Conservation (phyloP, 108 stramenopile species). For the Aurantiochytrium sp. region DNA sequence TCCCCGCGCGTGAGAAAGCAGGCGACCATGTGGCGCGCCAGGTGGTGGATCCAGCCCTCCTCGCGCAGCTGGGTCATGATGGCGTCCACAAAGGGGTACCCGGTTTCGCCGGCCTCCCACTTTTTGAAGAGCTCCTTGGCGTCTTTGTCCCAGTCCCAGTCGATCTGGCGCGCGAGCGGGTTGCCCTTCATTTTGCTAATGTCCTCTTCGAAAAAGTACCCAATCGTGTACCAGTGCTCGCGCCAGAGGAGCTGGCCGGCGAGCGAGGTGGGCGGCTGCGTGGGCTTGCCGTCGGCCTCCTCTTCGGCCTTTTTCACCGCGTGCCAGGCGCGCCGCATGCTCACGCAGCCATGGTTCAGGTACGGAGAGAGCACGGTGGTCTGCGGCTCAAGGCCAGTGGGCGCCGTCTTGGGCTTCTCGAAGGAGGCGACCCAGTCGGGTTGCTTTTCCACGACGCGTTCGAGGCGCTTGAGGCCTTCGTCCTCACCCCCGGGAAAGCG, state of each 20-base stretch:
- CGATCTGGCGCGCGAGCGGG: slow-evolving; percentile 66
- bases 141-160: slow-evolving; percentile 67
- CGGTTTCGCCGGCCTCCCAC: slow-evolving; percentile 85
- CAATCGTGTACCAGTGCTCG: slow-evolving; percentile 83
- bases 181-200: slow-evolving; percentile 75
- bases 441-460: background rate
- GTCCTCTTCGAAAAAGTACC: slow-evolving; percentile 52
- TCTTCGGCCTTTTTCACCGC: slow-evolving; percentile 41
- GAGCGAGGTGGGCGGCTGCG: slow-evolving; percentile 85
- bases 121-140: slow-evolving; percentile 63
- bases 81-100: slow-evolving; percentile 95
- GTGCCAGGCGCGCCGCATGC: slow-evolving; percentile 50
- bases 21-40: slow-evolving; percentile 86
- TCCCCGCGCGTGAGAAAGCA: slow-evolving; percentile 97
- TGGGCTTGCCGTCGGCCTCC: slow-evolving; percentile 39
- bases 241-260: slow-evolving; percentile 90
- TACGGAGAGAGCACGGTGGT: slow-evolving; percentile 76
- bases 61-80: slow-evolving; percentile 82
- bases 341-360: slow-evolving; percentile 63
- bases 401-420: slow-evolving; percentile 90
- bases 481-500: slow-evolving; percentile 54
- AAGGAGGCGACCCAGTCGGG: slow-evolving; percentile 73
- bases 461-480: slow-evolving; percentile 42
- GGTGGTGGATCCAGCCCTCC: slow-evolving; percentile 93
- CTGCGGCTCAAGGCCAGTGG: slow-evolving; percentile 66